A percentile compares a stretch with the other conserved stretches of the same genome.
These are phyloP conservation scores for Umbelopsis sp. DNA, from an alignment of 192 early-diverging fungal species.

Conservation along the genomic window DNA sequence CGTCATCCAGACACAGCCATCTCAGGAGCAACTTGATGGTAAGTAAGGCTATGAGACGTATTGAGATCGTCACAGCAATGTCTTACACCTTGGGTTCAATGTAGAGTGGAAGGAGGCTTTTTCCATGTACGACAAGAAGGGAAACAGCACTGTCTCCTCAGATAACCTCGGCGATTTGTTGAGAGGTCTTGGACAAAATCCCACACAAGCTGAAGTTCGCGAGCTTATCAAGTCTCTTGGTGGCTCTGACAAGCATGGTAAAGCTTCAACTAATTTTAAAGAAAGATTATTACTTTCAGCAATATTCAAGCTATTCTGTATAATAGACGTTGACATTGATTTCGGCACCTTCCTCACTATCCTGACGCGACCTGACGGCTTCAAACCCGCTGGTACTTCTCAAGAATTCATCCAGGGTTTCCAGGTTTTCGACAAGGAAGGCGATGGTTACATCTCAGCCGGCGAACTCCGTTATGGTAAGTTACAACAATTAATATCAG, in stretches of 20 bases:
- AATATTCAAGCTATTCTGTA: not conserved
- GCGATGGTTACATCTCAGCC: conserved; percentile 72
- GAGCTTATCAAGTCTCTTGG: conserved; percentile 54
- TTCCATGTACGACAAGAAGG: conserved; percentile 78
- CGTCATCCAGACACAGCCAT: conserved; percentile 35
- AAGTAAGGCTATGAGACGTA: not conserved
- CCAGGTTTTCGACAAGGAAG: conserved; percentile 88
- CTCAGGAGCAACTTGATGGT: conserved; percentile 47
- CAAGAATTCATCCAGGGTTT: conserved; percentile 85
- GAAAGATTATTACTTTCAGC: not conserved
- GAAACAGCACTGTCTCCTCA: conserved; percentile 66
- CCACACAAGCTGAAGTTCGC: conserved; percentile 73
- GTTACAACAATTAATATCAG: not conserved
- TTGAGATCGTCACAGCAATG: not conserved
- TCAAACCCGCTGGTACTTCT: conserved; percentile 69
- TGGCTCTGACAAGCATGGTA: conserved; percentile 41
- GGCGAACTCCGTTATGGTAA: conserved; percentile 79
- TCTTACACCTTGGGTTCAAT: not conserved
- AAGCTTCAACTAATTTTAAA: not conserved
- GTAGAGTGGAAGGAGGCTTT: conserved; percentile 81
- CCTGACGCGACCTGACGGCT: conserved; percentile 71
- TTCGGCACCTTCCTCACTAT: conserved; percentile 77
- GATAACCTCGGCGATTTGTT: conserved; percentile 72
- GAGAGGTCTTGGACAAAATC: conserved; percentile 80
- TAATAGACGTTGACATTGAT: conserved; percentile 50